These are phyloP conservation scores for Phytophthora quininea DNA, from an alignment of 352 stramenopile species.

Conservation along the genomic window DNA sequence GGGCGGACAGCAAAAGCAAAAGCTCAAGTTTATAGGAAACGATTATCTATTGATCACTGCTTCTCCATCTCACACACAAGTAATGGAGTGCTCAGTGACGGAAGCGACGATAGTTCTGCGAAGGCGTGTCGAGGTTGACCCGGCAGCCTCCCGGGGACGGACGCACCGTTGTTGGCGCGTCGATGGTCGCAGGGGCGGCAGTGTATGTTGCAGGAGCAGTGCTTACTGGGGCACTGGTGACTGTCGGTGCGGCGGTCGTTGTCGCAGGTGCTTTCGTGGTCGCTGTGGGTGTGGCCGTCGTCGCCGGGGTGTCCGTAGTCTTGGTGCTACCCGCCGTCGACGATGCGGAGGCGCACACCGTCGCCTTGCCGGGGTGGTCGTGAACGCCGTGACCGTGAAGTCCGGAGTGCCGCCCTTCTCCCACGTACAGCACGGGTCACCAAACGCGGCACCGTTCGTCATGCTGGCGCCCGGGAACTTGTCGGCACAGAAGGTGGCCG, in stretches of 20 bases:
- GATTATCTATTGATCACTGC: too few relatives aligned
- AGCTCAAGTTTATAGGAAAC: too few relatives aligned
- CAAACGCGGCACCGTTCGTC: slow-evolving; percentile 39
- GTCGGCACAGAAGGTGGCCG: neutral
- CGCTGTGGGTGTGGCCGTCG: too few relatives aligned
- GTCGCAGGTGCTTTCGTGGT: neutral
- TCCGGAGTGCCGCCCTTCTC: slow-evolving; percentile 25
- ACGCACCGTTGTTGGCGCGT: neutral
- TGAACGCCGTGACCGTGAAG: slow-evolving; percentile 28
- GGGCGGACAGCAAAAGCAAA: too few relatives aligned
- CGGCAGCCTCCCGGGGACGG: slow-evolving; percentile 5
- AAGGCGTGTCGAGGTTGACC: neutral
- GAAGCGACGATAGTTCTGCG: neutral
- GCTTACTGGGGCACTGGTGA: too few relatives aligned
- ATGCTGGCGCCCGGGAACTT: slow-evolving; percentile 13
- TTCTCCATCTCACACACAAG: neutral
- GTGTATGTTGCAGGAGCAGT: too few relatives aligned
- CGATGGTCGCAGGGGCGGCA: neutral
- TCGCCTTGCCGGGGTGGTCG: slow-evolving; percentile 10
- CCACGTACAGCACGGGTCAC: slow-evolving; percentile 46
- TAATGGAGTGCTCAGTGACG: neutral
- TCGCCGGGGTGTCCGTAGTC: neutral
- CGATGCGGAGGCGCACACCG: slow-evolving; percentile 5
- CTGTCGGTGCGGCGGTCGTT: neutral
- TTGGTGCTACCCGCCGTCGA: neutral